phyloP scores from a whole-genome alignment of 768 basidiomycete genomes.

The Pholiota microspora region DNA sequence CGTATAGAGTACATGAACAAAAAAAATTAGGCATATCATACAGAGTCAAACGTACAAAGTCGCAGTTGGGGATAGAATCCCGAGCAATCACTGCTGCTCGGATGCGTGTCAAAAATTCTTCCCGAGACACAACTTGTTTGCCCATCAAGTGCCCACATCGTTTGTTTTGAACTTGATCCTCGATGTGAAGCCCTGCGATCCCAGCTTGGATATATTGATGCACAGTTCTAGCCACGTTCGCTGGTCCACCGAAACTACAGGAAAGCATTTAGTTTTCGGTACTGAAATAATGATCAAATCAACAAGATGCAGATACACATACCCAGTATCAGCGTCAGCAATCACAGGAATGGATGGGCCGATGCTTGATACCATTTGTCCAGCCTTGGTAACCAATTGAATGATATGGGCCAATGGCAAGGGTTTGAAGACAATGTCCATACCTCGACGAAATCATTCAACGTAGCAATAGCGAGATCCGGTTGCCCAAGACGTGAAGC shows the following conservation, averaged over 20 bases:
- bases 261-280: not conserved
- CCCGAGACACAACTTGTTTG: constrained; percentile 78
- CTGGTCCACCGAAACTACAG: constrained; percentile 63
- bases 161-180: constrained; percentile 83
- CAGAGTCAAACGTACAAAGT: constrained; percentile 49
- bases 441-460: constrained; percentile 77
- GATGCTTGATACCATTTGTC: constrained; percentile 68
- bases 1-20: not conserved
- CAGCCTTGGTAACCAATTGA: constrained; percentile 37
- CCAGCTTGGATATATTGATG: constrained; percentile 68
- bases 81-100: constrained; percentile 80
- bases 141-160: constrained; percentile 79
- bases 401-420: not conserved
- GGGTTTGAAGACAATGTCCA: not conserved
- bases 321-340: constrained; percentile 81
- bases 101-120: constrained; percentile 76
- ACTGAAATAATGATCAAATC: not conserved
- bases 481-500: constrained; percentile 79
- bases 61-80: constrained; percentile 74
- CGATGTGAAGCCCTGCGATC: constrained; percentile 75
- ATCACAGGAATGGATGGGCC: constrained; percentile 68
- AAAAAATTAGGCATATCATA: not conserved
- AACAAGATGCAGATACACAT: constrained; percentile 19
- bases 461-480: constrained; percentile 73
- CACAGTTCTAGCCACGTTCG: constrained; percentile 75